Conservation (phyloP, 2,329 filamentous ascomycete species). For the Alternaria sp. region DNA sequence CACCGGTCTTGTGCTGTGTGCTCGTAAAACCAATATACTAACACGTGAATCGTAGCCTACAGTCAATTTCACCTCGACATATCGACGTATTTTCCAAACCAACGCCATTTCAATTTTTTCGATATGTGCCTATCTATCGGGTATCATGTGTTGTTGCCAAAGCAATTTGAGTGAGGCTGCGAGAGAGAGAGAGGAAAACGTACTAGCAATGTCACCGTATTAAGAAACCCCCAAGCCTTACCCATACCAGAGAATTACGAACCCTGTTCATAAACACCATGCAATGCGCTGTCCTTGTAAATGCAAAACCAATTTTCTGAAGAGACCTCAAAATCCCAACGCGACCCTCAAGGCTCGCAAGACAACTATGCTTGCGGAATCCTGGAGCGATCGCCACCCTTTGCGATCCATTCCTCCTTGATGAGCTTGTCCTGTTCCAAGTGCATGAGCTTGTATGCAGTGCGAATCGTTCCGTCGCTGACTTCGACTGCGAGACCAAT, state of each 20-base stretch:
- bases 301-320: neutral
- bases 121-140: conserved; percentile 14
- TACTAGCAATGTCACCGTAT: neutral
- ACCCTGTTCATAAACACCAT: neutral
- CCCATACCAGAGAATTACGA: neutral
- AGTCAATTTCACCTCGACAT: neutral
- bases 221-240: neutral
- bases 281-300: neutral
- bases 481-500: conserved; percentile 87
- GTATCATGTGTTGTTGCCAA: conserved; percentile 15
- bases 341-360: neutral
- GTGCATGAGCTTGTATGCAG: conserved; percentile 90
- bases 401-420: conserved; percentile 75
- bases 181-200: neutral
- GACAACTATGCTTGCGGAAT: conserved; percentile 61
- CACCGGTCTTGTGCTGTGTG: too few species aligned
- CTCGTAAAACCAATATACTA: too few species aligned
- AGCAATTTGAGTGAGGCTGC: conserved; percentile 3
- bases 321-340: neutral
- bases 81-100: neutral
- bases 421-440: conserved; percentile 76
- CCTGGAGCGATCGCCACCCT: conserved; percentile 74
- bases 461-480: conserved; percentile 96
- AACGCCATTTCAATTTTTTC: conserved; percentile 10
- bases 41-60: too few species aligned